phyloP scores from a whole-genome alignment of 768 basidiomycete species.

The Mycena alexandri region DNA sequence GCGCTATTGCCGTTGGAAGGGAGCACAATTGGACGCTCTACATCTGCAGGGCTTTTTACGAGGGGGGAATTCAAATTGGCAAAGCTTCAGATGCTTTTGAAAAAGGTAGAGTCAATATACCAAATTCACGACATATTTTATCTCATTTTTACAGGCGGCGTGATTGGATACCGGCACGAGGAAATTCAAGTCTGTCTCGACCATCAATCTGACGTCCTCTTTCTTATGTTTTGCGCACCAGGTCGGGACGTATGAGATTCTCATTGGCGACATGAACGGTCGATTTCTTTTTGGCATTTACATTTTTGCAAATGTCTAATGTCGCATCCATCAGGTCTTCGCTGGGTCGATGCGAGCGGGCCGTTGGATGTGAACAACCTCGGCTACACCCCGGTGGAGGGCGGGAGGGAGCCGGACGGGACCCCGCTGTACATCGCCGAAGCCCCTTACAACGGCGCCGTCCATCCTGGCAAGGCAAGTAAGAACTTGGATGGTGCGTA shows the following conservation, averaged over 20 bases:
- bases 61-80: conserved; percentile 73
- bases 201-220: neutral
- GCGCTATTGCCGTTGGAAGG: conserved; percentile 69
- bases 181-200: conserved; percentile 67
- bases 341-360: conserved; percentile 68
- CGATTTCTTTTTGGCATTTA: no score
- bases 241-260: conserved; percentile 75
- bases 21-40: conserved; percentile 66
- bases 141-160: no score
- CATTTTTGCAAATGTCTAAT: no score
- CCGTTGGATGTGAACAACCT: conserved; percentile 58
- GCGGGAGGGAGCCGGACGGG: conserved; percentile 75
- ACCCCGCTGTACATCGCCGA: conserved; percentile 70
- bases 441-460: conserved; percentile 63
- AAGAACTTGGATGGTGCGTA: conserved; percentile 69
- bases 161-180: conserved; percentile 71
- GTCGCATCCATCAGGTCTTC: conserved; percentile 43
- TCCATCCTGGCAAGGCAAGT: conserved; percentile 76
- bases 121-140: no score
- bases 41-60: conserved; percentile 69
- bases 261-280: conserved; percentile 71
- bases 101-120: no score
- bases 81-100: conserved; percentile 71
- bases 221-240: conserved; percentile 40
- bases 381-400: conserved; percentile 70